A percentile compares a stretch with the other conserved stretches of the same genome.
These are phyloP conservation scores for Fomitopsis palustris DNA, from an alignment of 1,284 basidiomycete species.

Conservation along the genomic window DNA sequence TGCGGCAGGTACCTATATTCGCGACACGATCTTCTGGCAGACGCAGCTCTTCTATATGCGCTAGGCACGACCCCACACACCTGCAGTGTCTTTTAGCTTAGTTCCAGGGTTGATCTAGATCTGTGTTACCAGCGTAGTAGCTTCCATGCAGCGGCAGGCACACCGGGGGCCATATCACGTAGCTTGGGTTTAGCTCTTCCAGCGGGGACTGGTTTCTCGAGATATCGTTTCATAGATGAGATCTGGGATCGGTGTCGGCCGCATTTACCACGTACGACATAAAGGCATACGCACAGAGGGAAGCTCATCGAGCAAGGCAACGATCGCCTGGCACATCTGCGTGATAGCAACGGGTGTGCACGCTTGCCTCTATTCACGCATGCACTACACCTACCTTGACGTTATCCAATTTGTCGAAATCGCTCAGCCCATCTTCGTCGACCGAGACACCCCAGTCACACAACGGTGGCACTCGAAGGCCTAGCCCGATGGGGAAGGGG, in stretches of 20 bases:
- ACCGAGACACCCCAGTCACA: not conserved
- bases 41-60: constrained; percentile 59
- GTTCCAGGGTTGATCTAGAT: not conserved
- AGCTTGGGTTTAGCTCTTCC: constrained; percentile 49
- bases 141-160: constrained; percentile 56
- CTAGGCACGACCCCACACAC: constrained; percentile 65
- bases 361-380: not conserved
- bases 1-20: constrained; percentile 41
- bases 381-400: constrained; percentile 27
- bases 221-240: constrained; percentile 51
- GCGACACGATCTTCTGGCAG: constrained; percentile 43
- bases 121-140: constrained; percentile 49
- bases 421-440: constrained; percentile 37
- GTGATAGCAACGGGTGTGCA: not conserved
- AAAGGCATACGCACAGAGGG: constrained; percentile 39
- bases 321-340: constrained; percentile 45
- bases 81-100: constrained; percentile 25
- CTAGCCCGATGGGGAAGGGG: constrained; percentile 56
- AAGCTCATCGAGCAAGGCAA: constrained; percentile 40
- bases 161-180: constrained; percentile 40
- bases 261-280: not conserved
- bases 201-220: constrained; percentile 41
- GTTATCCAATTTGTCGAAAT: constrained; percentile 44
- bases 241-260: constrained; percentile 31
- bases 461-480: constrained; percentile 42